phyloP scores from a whole-genome alignment of 78 protist species.

The Guillardia theta region DNA sequence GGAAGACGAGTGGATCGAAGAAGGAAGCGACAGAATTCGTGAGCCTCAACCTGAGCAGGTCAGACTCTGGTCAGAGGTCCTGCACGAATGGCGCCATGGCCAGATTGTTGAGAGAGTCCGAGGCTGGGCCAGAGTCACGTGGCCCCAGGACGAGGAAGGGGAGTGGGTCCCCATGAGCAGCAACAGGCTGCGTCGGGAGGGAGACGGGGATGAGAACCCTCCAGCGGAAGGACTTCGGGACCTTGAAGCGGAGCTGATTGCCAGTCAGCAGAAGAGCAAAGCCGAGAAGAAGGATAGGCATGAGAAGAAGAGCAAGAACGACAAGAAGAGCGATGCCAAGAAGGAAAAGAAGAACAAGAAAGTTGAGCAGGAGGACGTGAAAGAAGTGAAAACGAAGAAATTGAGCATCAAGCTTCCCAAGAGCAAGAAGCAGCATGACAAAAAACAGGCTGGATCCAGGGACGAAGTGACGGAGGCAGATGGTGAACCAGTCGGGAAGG shows the following conservation, averaged over 20 bases:
- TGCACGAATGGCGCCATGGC: not conserved
- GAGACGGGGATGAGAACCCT: not conserved
- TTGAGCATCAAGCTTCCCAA: no score
- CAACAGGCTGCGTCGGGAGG: not conserved
- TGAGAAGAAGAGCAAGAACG: not conserved
- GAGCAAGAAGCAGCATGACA: no score
- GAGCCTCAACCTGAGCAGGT: not conserved
- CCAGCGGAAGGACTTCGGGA: not conserved
- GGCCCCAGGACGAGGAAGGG: not conserved
- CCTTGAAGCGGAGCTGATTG: not conserved
- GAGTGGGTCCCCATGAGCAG: conserved; percentile 3
- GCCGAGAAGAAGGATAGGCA: not conserved
- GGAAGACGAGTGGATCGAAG: not conserved
- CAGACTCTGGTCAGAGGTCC: not conserved
- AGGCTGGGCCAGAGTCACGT: not conserved
- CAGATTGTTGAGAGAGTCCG: not conserved
- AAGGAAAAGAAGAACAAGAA: not conserved
- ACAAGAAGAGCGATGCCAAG: not conserved
- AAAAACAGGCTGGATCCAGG: no score
- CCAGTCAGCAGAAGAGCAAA: not conserved
- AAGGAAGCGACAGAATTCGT: not conserved
- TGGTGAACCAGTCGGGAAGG: no score
- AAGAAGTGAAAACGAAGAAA: not conserved
- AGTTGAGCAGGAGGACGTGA: not conserved
- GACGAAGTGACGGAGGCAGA: no score